Conservation (phyloP, 306 rosid species). For the Cyamopsis tetragonoloba region DNA sequence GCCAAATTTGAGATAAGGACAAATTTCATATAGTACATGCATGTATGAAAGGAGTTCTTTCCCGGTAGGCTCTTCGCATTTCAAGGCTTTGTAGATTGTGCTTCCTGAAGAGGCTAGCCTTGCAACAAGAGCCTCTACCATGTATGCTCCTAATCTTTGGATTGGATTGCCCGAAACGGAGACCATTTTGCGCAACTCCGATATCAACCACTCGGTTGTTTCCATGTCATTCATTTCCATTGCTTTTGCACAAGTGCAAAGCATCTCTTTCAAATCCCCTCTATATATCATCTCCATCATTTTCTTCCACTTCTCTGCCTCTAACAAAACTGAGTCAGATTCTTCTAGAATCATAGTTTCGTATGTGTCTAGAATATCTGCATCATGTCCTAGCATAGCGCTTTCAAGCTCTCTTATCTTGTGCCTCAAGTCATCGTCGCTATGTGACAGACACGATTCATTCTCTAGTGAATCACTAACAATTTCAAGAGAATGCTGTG, state of each 20-base stretch:
- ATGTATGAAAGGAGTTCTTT: conserved; percentile 70
- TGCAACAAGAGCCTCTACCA: conserved; percentile 85
- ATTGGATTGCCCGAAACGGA: conserved; percentile 75
- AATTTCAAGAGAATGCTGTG: conserved; percentile 43
- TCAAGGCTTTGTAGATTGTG: conserved; percentile 64
- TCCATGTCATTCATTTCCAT: conserved; percentile 51
- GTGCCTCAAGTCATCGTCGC: conserved; percentile 55
- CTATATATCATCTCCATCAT: conserved; percentile 54
- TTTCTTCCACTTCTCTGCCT: conserved; percentile 52
- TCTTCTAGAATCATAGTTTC: conserved; percentile 24
- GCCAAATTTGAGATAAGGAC: conserved; percentile 86
- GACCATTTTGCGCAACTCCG: conserved; percentile 67
- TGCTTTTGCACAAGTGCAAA: conserved; percentile 73
- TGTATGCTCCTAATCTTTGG: conserved; percentile 83
- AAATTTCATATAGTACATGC: conserved; percentile 73
- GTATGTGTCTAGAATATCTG: conserved; percentile 38
- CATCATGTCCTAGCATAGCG: conserved; percentile 71
- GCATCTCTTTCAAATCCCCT: conserved; percentile 68
- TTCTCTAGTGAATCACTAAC: conserved; percentile 44
- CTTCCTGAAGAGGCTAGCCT: conserved; percentile 80
- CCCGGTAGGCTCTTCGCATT: conserved; percentile 79
- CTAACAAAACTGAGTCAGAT: conserved; percentile 28
- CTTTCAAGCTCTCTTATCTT: conserved; percentile 81
- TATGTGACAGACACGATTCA: conserved; percentile 53
- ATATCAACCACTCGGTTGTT: conserved; percentile 59